Conservation (phyloP, 202 grass and related monocot genomes). For the Setaria viridis region DNA sequence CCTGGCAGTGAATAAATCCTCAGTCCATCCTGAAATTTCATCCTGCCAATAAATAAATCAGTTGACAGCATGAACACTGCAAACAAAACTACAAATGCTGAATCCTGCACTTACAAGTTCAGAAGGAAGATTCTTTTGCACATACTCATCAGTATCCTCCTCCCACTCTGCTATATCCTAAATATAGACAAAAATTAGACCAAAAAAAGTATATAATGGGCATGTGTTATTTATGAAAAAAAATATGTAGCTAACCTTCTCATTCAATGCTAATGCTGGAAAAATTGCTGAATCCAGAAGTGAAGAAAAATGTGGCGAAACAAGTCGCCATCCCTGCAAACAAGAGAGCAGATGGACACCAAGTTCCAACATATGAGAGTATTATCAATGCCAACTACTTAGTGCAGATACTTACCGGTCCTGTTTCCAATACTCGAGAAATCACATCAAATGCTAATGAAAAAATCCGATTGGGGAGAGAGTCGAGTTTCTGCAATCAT, state of each 20-base stretch:
- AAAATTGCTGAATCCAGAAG: conserved; percentile 81
- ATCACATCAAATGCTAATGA: conserved; percentile 91
- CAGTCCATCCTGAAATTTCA: conserved; percentile 89
- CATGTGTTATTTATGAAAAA: conserved; percentile 42
- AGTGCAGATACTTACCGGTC: conserved; percentile 70
- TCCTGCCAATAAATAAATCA: conserved; percentile 65
- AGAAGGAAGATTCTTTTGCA: conserved; percentile 88
- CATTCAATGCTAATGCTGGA: conserved; percentile 83
- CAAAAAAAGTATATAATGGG: conserved; percentile 37
- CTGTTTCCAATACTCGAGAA: conserved; percentile 84
- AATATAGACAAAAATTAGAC: conserved; percentile 44
- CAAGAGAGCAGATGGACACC: conserved; percentile 32
- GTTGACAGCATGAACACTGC: conserved; percentile 24
- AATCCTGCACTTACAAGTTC: conserved; percentile 68
- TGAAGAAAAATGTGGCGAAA: conserved; percentile 90
- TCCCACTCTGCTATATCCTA: conserved; percentile 91
- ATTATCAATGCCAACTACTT: conserved; percentile 4
- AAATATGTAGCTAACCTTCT: conserved; percentile 59
- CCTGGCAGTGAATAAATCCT: conserved; percentile 89
- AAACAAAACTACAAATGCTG: conserved; percentile 19
- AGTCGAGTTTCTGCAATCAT: conserved; percentile 71
- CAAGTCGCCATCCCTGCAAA: conserved; percentile 87
- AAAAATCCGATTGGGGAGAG: conserved; percentile 70
- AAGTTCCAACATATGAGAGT: conserved; percentile 41
- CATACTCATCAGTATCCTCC: conserved; percentile 88